Evolutionary conservation across 495 filamentous ascomycete genomes (phyloP).

Genomic region (Neurospora sp.): DNA sequence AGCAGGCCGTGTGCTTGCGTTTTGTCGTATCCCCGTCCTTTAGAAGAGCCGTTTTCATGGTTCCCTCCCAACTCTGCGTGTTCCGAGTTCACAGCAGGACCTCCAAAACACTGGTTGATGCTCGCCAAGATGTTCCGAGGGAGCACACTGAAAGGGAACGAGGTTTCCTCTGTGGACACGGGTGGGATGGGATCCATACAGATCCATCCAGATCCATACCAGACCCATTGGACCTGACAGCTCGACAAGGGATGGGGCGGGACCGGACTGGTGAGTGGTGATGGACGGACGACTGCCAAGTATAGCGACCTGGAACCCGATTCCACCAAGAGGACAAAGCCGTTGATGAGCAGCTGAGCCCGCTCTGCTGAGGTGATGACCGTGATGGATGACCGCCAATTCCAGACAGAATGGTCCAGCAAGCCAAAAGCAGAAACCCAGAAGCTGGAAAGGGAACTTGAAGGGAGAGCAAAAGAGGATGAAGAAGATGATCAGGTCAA

Average conservation of each 20-base stretch:
- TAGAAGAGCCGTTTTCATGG: neutral
- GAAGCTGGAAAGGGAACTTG: neutral
- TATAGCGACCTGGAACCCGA: neutral
- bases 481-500: neutral
- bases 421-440: neutral
- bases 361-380: neutral
- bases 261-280: neutral
- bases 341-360: neutral
- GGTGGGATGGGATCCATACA: neutral
- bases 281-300: neutral
- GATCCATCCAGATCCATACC: neutral
- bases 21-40: neutral
- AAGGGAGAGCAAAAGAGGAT: neutral
- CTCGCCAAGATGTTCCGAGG: neutral
- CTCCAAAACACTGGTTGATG: neutral
- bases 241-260: neutral
- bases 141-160: neutral
- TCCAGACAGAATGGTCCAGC: neutral
- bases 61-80: neutral
- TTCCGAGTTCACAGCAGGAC: neutral
- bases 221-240: neutral
- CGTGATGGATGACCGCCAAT: neutral
- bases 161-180: neutral
- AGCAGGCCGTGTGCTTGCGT: neutral
- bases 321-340: neutral